These are phyloP conservation scores for Gloeophyllum trabeum DNA, from an alignment of 768 basidiomycete genomes.

Conservation along the genomic window DNA sequence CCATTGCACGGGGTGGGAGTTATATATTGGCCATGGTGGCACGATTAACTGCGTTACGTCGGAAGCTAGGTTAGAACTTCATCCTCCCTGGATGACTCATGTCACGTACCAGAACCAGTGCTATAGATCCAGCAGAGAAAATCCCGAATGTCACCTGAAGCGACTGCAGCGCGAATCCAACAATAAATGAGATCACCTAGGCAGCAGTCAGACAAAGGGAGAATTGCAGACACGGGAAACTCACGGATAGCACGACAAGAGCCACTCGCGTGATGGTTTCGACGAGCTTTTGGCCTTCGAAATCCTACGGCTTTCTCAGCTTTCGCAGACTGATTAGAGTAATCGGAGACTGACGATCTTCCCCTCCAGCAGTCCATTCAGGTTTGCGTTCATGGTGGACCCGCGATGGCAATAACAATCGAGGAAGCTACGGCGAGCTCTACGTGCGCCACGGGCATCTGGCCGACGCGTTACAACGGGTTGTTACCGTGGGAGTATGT, in stretches of 20 bases:
- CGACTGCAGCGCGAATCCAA: conserved; percentile 47
- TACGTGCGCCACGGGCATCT: not conserved
- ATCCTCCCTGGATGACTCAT: too few relatives aligned
- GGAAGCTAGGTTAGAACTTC: too few relatives aligned
- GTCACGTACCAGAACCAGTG: conserved; percentile 7
- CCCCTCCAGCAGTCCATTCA: conserved; percentile 14
- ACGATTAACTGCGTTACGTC: conserved; percentile 44
- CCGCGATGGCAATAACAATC: not conserved
- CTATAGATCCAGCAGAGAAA: conserved; percentile 22
- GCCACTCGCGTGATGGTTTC: conserved; percentile 33
- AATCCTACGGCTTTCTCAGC: conserved; percentile 31
- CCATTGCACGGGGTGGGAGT: conserved; percentile 53
- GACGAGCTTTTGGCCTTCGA: conserved; percentile 45
- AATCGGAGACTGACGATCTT: conserved; percentile 18
- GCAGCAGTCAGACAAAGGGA: not conserved
- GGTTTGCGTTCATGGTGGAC: not conserved
- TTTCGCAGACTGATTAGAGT: not conserved
- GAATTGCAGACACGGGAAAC: conserved; percentile 11
- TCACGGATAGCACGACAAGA: conserved; percentile 35
- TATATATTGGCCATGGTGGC: conserved; percentile 65
- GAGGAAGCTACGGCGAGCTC: not conserved
- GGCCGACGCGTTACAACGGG: too few relatives aligned
- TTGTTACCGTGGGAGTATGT: too few relatives aligned
- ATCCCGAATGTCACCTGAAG: conserved; percentile 39
- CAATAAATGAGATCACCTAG: conserved; percentile 43